These are phyloP conservation scores for Pyropia haitanensis DNA, from an alignment of 23 red algal species.

Conservation along the genomic window DNA sequence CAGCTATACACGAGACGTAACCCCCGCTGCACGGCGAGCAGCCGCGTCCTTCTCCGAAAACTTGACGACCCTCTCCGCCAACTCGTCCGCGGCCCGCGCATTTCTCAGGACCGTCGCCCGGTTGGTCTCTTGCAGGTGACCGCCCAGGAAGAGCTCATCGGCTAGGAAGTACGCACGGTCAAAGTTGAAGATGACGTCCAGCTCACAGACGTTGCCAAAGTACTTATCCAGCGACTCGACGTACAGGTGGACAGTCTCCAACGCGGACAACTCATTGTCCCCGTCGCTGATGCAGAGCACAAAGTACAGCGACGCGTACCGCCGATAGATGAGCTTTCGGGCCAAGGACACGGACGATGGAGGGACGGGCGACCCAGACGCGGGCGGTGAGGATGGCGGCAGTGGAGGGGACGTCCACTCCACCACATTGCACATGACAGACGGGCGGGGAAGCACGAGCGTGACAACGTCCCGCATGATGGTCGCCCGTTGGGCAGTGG, in stretches of 20 bases:
- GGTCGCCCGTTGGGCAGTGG: slow-evolving; percentile 26
- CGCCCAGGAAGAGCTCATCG: slow-evolving; percentile 84
- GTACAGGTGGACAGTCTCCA: slow-evolving; percentile 85
- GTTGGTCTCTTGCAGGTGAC: slow-evolving; percentile 78
- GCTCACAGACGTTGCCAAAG: slow-evolving; percentile 98
- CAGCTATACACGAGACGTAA: too few relatives aligned
- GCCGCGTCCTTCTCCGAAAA: too few relatives aligned
- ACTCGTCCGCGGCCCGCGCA: slow-evolving; percentile 7
- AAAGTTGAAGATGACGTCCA: slow-evolving; percentile 98
- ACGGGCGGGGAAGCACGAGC: slow-evolving; percentile 50
- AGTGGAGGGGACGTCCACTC: slow-evolving; percentile 10
- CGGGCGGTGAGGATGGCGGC: too few relatives aligned
- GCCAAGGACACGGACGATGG: neutral
- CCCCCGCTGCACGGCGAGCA: too few relatives aligned
- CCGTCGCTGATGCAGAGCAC: slow-evolving; percentile 52
- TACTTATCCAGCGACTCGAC: slow-evolving; percentile 93
- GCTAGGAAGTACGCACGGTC: slow-evolving; percentile 75
- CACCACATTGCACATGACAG: slow-evolving; percentile 88
- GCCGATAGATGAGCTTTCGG: slow-evolving; percentile 75
- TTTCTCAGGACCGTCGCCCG: slow-evolving; percentile 36
- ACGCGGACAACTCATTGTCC: slow-evolving; percentile 76
- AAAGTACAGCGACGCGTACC: slow-evolving; percentile 88
- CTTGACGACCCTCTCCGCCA: slow-evolving; percentile 12
- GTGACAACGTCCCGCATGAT: slow-evolving; percentile 64
- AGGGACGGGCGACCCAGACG: neutral